These are phyloP conservation scores for Yamadazyma dushanensis DNA, from an alignment of 1,139 yeast genomes.

Conservation along the genomic window DNA sequence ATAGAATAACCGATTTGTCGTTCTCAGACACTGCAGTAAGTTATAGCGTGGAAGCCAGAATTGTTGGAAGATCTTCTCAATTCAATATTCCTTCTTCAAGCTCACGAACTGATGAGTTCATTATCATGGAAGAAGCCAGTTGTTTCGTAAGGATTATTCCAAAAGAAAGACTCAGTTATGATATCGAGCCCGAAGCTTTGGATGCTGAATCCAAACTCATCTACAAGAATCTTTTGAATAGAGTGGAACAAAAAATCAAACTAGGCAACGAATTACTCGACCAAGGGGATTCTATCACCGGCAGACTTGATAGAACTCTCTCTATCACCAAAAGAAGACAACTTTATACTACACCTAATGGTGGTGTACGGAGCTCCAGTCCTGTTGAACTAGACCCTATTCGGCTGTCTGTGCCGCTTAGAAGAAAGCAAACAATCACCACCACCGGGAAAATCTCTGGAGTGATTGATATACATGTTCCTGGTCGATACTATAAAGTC, in stretches of 20 bases:
- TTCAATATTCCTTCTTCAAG: slow-evolving; percentile 16
- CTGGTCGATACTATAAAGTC: slow-evolving; percentile 29
- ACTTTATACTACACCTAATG: slow-evolving; percentile 12
- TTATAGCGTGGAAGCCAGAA: slow-evolving; percentile 43
- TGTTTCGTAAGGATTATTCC: slow-evolving; percentile 31
- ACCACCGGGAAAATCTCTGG: slow-evolving; percentile 39
- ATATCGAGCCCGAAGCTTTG: slow-evolving; percentile 12
- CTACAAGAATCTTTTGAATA: slow-evolving; percentile 27
- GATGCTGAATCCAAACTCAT: slow-evolving; percentile 27
- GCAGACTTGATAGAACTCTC: slow-evolving; percentile 12
- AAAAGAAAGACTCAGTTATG: slow-evolving; percentile 13
- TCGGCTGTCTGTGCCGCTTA: slow-evolving; percentile 21
- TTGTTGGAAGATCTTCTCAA: slow-evolving; percentile 43
- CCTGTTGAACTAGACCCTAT: neutral
- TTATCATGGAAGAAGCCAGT: slow-evolving; percentile 38
- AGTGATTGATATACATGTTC: slow-evolving; percentile 34
- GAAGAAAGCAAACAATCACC: slow-evolving; percentile 36
- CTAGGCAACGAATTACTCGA: slow-evolving; percentile 25
- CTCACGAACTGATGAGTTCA: slow-evolving; percentile 30
- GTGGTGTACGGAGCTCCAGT: neutral
- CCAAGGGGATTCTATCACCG: slow-evolving; percentile 3
- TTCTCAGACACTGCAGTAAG: slow-evolving; percentile 41
- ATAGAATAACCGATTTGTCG: slow-evolving; percentile 32
- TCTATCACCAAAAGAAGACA: slow-evolving; percentile 21
- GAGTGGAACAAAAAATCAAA: slow-evolving; percentile 31